Evolutionary conservation across 2,329 filamentous ascomycete genomes (phyloP).

Genomic region (Colletotrichum euphorbiae): DNA sequence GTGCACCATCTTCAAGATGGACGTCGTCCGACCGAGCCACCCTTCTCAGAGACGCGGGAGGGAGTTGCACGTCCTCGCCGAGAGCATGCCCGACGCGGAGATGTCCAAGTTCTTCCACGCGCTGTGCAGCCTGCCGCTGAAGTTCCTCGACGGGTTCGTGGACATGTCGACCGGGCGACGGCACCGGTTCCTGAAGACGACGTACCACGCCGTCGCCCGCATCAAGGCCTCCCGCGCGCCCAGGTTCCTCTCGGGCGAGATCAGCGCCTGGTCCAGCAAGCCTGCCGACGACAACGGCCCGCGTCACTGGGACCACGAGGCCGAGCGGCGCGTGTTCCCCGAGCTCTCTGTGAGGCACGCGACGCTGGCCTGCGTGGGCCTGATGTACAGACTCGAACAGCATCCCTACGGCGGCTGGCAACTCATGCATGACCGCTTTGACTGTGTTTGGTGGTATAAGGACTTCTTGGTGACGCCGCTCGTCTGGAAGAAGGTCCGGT

Average conservation of each 20-base stretch:
- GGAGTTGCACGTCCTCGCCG: background rate
- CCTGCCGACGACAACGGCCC: background rate
- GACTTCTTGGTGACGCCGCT: background rate
- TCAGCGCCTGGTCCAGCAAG: slow-evolving; percentile 28
- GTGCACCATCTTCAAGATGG: slow-evolving; percentile 14
- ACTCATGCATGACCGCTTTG: no score
- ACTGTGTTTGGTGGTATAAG: slow-evolving; percentile 1
- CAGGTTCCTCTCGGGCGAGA: slow-evolving; percentile 25
- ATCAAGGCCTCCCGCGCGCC: slow-evolving; percentile 24
- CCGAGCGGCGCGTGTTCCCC: slow-evolving; percentile 13
- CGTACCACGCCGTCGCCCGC: slow-evolving; percentile 23
- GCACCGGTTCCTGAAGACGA: slow-evolving; percentile 18
- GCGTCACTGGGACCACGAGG: background rate
- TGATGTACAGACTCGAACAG: background rate
- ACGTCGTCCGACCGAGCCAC: background rate
- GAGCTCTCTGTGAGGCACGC: slow-evolving; percentile 26
- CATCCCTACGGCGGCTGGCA: background rate
- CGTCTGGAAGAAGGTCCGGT: slow-evolving; percentile 4
- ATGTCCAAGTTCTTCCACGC: slow-evolving; percentile 25
- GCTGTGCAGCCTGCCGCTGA: slow-evolving; percentile 24
- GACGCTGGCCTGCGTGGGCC: background rate
- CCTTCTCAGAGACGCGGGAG: background rate
- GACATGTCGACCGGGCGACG: background rate
- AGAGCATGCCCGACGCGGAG: slow-evolving; percentile 4
- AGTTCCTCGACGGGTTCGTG: slow-evolving; percentile 12